Evolutionary conservation across 768 basidiomycete species (phyloP), one percentile per base, ranked within the genome.

Genomic region (Heimioporus sp.): DNA sequence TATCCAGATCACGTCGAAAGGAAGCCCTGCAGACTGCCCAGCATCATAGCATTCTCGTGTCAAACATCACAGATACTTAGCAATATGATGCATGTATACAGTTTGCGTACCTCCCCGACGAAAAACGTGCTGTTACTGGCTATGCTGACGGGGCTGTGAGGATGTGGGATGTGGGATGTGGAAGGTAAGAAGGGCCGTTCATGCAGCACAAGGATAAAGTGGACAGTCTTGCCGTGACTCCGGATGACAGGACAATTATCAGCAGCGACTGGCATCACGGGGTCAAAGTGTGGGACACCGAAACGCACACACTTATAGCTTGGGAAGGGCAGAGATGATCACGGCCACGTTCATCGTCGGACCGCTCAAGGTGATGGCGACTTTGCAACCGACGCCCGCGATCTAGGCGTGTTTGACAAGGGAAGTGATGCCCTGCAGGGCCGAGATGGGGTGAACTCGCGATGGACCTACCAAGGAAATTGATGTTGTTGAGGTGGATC

Each of bases 311-410:
- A 2, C 36, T 37, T 37, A n/a, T n/a, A 85, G 69, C 24, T 81
- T 74, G 0, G 83, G 80, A 72, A 82, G 80, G 2, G 77, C 78
- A 51, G 74, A 73, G 16, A 85, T 73, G 58, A 90, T 86, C 7
- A 87, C 67, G 0, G 84, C 86, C 34, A 89, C 76, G 56, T 94
- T 96, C 17, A 92, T 94, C 82, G 91, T 83, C 2, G 92, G 88
- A 0, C 92, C 92, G 4, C 79, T 84, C 1, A 91, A 90, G 2
- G 91, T 78, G 3, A 96, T 61, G 0, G 81, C 80, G 11, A 87
- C 79, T 65, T 87, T 81, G 34, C 70, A 57, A 2, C 87, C 89
- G 1, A 67, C 58, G 6, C 86, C 86, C 7, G 69, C 69, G 6
- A 80, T 76, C 86, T 85, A 86, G 0, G 73, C 71, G 9, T 75